Conservation (phyloP, 768 basidiomycete species). For the Rhodotorula babjevae region DNA sequence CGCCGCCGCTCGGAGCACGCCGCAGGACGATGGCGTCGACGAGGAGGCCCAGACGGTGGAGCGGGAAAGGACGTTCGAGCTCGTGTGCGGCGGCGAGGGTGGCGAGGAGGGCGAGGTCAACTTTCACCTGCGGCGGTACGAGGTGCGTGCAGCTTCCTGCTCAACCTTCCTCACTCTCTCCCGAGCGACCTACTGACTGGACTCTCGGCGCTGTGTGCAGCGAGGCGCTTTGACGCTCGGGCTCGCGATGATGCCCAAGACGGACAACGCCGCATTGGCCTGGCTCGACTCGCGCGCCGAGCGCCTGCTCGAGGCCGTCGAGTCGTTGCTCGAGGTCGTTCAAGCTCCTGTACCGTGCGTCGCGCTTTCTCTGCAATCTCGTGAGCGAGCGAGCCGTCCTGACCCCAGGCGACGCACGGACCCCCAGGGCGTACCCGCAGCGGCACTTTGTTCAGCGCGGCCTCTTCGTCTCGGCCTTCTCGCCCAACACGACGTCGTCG, state of each 20-base stretch:
- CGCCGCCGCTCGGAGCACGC: no score
- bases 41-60: neutral
- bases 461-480: neutral
- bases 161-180: neutral
- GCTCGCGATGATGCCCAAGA: neutral
- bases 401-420: no score
- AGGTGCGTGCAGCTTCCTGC: neutral
- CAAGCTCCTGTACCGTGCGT: conserved; percentile 1
- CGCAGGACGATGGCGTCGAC: neutral
- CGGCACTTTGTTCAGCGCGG: conserved; percentile 14
- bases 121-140: conserved; percentile 1
- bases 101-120: neutral
- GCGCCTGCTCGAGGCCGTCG: conserved; percentile 23
- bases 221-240: conserved; percentile 15
- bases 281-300: conserved; percentile 12
- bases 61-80: neutral
- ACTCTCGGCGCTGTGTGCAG: neutral
- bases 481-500: neutral
- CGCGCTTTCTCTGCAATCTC: neutral
- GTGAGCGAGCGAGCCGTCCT: neutral
- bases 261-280: neutral
- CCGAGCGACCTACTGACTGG: no score
- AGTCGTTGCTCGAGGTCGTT: conserved; percentile 9
- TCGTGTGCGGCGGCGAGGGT: neutral
- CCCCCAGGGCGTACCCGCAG: conserved; percentile 5